Evolutionary conservation across 2,329 filamentous ascomycete genomes (phyloP), one percentile per base, ranked within the genome.

Genomic region (Botrytis galanthina): DNA sequence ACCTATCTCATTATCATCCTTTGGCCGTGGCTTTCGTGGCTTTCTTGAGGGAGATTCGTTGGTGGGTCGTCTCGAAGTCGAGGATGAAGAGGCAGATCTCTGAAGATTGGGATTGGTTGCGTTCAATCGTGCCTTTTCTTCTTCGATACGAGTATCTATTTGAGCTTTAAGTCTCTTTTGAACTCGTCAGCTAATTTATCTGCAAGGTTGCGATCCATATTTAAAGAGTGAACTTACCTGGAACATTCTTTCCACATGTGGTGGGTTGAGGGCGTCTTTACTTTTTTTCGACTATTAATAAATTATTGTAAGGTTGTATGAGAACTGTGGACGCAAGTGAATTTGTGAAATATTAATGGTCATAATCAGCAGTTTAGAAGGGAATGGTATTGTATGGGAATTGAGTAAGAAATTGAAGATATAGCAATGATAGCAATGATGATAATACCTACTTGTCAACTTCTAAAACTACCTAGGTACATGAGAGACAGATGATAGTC

Each of bases 91-190:
- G 64, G 83, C 82, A 67, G 85, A 87, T 75, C 80, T 83, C 12
- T 85, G 84, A 61, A 75, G 35, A 22, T 78, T 73, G 71, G 84
- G 81, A 76, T 81, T 82, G 75, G 84, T 80, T 72, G 86, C 77
- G 77, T 82, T 79, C 78, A 87, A 80, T 74, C 93, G 92, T 73
- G 93, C 92, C 83, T 97, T 93, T 84, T 98, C 95, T 84, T 97
- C 94, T 79, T 94, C 93, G 80, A 98, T 96, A 79, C 92, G 92
- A 79, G 91, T 90, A 82, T 97, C 93, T 82, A 97, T 94, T 74
- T 92, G 92, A 79, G 92, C 93, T 84, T 93, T 93, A 78, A 97
- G 86, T 85, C 93, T 89, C 92, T 96, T 81, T 75, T 29, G 37
- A 73, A 73, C 51, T 51, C 51, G 63, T 73, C 54, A 73, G 63